A percentile compares a stretch with the other conserved stretches of the same genome.
Conservation (phyloP, 2,329 filamentous ascomycete genomes). For the Trichoderma sp. region DNA sequence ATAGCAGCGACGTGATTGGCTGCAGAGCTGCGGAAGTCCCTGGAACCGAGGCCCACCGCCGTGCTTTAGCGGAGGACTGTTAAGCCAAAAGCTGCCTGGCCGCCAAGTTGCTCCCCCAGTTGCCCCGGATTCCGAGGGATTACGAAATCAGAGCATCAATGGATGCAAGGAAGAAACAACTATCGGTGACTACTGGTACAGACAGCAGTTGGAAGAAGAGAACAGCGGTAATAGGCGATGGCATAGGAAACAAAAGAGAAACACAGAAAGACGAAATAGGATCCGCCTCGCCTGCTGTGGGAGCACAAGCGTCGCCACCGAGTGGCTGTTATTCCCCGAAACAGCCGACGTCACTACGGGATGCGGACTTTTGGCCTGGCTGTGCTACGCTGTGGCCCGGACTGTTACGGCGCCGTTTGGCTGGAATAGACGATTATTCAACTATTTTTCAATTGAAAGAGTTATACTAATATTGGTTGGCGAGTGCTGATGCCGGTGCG, state of each 20-base stretch:
- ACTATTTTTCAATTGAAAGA: not conserved
- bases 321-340: slow-evolving; percentile 27
- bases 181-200: not conserved
- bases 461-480: not conserved
- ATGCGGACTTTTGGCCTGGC: slow-evolving; percentile 5
- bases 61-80: slow-evolving; percentile 8
- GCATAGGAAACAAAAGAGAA: not conserved
- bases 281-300: slow-evolving; percentile 16
- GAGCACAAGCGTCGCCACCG: slow-evolving; percentile 20
- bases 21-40: not conserved
- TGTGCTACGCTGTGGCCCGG: slow-evolving; percentile 5
- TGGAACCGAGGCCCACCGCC: slow-evolving; percentile 20
- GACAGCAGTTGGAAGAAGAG: not conserved
- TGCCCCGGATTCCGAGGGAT: slow-evolving; percentile 10
- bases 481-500: not conserved
- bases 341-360: slow-evolving; percentile 28
- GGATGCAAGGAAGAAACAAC: not conserved
- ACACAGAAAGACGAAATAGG: not conserved
- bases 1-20: slow-evolving; percentile 17
- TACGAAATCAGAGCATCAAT: not conserved
- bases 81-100: not conserved
- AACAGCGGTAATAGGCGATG: not conserved
- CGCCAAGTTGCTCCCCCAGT: slow-evolving; percentile 12
- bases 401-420: not conserved
- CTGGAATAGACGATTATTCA: not conserved